Evolutionary conservation across 1,139 yeast genomes (phyloP), one percentile per base, ranked within the genome.

Genomic region (Pichia sp.): DNA sequence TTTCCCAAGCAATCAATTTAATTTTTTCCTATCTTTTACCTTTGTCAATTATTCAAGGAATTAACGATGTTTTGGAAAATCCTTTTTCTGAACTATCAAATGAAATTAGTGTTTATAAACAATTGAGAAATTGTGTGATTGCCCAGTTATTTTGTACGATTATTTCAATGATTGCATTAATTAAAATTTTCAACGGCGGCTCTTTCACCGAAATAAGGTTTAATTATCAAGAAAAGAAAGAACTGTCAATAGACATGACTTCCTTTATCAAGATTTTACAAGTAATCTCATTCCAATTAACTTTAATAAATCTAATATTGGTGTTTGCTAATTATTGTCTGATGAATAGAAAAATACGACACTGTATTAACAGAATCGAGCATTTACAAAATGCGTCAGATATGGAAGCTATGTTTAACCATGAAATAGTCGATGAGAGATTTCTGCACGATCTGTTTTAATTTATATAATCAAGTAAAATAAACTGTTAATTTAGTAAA

Each of bases 1-100:
- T 58, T 2, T 58, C 62, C 5, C 56, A 56, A 48, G 33, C 54
- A 3, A 53, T 53, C 44, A 61, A 60, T 40, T 52, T 60, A 8
- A 32, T 59, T 4, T 54, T 56, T 3, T 56, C 62, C 5, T 62
- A 61, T 48, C 51, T 56, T 35, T 52, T 61, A 34, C 65, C 65
- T 3, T 40, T 62, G 9, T 44, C 60, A 5, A 42, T 59, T 6
- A 49, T 56, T 5, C 42, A 53, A 33, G 49, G 58, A 31, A 46
- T 56, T 40, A 59, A 59, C 36, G 62, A 57, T 4, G 58, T 54
- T 40, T 34, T 58, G 2, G 57, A 52, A 7, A 47, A 50, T 41
- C 65, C 64, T 4, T 55, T 59, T 37, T 51, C 49, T 9, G 53
- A 57, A 45, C 45, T 61, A 26, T 40, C 51, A 25, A 47, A 55